A percentile compares a stretch with the other conserved stretches of the same genome.
phyloP scores from a whole-genome alignment of 2,329 filamentous ascomycete genomes.

The Ceratocystis papillata region DNA sequence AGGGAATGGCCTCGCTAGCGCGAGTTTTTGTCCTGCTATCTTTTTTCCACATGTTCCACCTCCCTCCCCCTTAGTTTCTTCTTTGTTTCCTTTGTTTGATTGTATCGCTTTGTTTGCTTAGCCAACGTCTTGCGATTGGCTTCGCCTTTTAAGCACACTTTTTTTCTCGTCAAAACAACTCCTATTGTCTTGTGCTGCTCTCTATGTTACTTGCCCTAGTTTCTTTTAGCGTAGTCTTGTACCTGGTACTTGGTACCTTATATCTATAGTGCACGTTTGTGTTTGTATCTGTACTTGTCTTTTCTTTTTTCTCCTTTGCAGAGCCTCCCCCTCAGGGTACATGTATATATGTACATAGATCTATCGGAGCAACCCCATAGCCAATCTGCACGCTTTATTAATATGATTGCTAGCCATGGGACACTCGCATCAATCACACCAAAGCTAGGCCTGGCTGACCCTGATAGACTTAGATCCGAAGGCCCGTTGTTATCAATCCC shows the following conservation, averaged over 20 bases:
- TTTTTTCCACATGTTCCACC: not conserved
- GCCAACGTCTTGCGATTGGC: not conserved
- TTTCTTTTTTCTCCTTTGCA: not conserved
- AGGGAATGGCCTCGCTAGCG: not conserved
- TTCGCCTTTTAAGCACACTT: not conserved
- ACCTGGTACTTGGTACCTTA: not conserved
- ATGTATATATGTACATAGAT: not conserved
- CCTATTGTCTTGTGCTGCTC: not conserved
- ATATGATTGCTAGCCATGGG: not conserved
- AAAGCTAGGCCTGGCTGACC: not conserved
- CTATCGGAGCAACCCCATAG: not conserved
- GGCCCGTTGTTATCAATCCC: not conserved
- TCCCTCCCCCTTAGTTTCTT: not conserved
- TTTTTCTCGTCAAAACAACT: not conserved
- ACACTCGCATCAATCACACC: not conserved
- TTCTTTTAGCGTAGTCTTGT: not conserved
- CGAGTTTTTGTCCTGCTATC: not conserved
- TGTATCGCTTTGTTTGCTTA: not conserved
- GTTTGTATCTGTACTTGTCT: not conserved
- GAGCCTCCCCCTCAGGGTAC: not conserved
- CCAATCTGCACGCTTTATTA: not conserved
- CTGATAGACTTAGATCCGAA: not conserved
- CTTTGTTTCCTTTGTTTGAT: conserved; percentile 7
- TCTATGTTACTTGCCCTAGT: not conserved
- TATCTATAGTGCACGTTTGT: not conserved